Conservation (phyloP, 208 protist genomes). For the Kentomonas sorsogonicus region DNA sequence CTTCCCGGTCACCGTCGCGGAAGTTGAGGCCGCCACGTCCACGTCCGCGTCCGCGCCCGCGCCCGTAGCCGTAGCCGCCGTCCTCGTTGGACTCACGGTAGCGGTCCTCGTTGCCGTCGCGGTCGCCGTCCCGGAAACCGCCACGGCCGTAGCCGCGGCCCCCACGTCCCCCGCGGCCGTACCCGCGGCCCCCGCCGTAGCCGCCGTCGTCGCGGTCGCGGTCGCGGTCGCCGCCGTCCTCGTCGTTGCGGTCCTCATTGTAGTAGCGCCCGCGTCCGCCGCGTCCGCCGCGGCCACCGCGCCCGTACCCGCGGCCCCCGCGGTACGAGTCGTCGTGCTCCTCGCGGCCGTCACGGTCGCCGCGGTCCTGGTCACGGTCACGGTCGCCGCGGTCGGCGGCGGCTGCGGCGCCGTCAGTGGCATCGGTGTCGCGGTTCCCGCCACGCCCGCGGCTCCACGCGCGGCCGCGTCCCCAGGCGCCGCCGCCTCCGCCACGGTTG, state of each 20-base stretch:
- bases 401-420: not conserved
- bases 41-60: slow-evolving; percentile 12
- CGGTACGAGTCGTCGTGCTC: slow-evolving; percentile 2
- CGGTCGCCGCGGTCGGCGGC: not conserved
- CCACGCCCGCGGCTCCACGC: slow-evolving; percentile 17
- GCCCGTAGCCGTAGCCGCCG: not conserved
- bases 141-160: not conserved
- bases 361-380: not conserved
- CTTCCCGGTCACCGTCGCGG: too few species aligned
- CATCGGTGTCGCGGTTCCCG: slow-evolving; percentile 15
- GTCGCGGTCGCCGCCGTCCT: slow-evolving; percentile 12
- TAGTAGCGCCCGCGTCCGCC: slow-evolving; percentile 22
- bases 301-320: slow-evolving; percentile 4
- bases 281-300: slow-evolving; percentile 15
- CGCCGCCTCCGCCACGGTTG: slow-evolving; percentile 17
- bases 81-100: slow-evolving; percentile 6
- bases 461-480: slow-evolving; percentile 8
- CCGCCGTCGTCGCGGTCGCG: slow-evolving; percentile 7
- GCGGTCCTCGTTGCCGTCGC: slow-evolving; percentile 7
- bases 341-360: not conserved
- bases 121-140: slow-evolving; percentile 1
- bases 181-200: not conserved
- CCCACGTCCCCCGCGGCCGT: not conserved
- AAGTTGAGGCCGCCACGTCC: slow-evolving; percentile 17
- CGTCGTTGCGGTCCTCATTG: slow-evolving; percentile 3